Conservation (phyloP, 2,329 filamentous ascomycete species). For the Scytalidium sp. region DNA sequence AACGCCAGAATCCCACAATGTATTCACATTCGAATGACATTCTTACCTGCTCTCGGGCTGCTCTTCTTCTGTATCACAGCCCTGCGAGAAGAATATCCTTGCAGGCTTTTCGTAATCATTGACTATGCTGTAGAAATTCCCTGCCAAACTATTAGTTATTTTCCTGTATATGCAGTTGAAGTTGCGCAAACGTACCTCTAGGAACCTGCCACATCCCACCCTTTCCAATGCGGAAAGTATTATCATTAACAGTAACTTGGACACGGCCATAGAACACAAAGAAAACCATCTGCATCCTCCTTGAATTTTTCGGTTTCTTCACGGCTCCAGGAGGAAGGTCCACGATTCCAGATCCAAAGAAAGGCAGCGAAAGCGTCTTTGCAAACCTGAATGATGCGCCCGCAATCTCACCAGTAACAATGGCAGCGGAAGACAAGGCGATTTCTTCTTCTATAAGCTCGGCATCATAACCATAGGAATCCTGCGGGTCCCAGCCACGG, state of each 20-base stretch:
- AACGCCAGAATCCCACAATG: neutral
- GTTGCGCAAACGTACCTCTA: constrained; percentile 62
- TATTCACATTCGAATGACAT: neutral
- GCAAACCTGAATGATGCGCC: constrained; percentile 79
- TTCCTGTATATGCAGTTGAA: constrained; percentile 1
- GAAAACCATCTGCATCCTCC: constrained; percentile 97
- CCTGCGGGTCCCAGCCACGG: constrained; percentile 61
- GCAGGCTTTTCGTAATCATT: constrained; percentile 74
- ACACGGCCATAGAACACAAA: constrained; percentile 85
- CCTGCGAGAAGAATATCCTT: constrained; percentile 90
- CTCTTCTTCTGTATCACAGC: constrained; percentile 54
- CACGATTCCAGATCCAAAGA: constrained; percentile 87
- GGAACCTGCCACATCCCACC: constrained; percentile 95
- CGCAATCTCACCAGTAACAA: constrained; percentile 56
- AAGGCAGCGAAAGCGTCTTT: constrained; percentile 79
- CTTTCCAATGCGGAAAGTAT: constrained; percentile 76
- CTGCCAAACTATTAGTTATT: constrained; percentile 48
- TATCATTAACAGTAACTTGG: constrained; percentile 72
- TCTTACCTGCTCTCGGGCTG: neutral
- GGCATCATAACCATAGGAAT: constrained; percentile 50
- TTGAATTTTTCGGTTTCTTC: constrained; percentile 87
- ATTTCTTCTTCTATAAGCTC: constrained; percentile 55
- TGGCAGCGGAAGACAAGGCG: constrained; percentile 43
- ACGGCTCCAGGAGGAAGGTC: constrained; percentile 79
- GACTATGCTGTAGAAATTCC: constrained; percentile 88